A percentile compares a stretch with the other conserved stretches of the same genome.
Conservation (phyloP, 108 stramenopile species). For the Skeletonema marinoi region DNA sequence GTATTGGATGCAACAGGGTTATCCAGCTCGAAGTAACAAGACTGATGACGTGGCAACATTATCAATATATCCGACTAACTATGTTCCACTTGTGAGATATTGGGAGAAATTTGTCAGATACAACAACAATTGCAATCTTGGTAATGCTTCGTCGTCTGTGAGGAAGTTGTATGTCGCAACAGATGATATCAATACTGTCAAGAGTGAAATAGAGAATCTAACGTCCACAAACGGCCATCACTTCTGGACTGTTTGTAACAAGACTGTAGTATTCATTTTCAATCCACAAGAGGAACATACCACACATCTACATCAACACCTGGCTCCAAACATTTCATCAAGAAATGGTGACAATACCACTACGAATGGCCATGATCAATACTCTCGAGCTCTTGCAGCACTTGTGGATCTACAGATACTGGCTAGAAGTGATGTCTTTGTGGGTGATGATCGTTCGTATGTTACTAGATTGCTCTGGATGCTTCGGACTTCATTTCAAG, state of each 20-base stretch:
- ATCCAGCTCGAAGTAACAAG: background rate
- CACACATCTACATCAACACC: background rate
- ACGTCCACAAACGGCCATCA: background rate
- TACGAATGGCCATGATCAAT: background rate
- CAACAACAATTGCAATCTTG: background rate
- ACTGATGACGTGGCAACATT: background rate
- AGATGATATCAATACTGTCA: background rate
- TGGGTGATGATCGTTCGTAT: background rate
- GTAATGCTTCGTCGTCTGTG: background rate
- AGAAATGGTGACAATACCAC: background rate
- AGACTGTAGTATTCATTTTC: background rate
- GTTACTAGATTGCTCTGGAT: background rate
- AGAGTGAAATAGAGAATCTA: background rate
- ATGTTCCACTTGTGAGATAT: background rate
- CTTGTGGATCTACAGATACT: constrained; percentile 5
- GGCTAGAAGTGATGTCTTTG: background rate
- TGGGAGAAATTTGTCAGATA: background rate
- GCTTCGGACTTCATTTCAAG: background rate
- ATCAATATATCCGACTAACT: background rate
- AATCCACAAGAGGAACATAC: background rate
- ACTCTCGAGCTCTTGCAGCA: background rate
- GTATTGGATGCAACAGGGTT: background rate
- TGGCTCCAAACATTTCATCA: background rate
- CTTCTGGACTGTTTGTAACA: constrained; percentile 2
- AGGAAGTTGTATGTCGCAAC: background rate